Conservation (phyloP, 2,329 filamentous ascomycete species). For the Aspergillus hiratsukae region DNA sequence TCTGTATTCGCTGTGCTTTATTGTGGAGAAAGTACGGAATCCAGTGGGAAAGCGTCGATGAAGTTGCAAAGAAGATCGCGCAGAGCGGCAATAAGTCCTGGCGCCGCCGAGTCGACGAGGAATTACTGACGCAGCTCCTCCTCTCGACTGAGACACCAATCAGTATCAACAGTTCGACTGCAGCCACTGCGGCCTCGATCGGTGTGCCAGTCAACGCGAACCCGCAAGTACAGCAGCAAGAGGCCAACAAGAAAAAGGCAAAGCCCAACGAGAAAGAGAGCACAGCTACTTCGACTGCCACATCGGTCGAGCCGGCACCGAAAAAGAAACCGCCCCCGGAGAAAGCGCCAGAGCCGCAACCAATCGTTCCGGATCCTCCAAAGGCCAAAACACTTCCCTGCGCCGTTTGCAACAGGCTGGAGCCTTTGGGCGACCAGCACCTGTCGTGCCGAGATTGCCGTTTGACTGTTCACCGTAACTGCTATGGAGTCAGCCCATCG, state of each 20-base stretch:
- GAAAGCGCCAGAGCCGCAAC: conserved; percentile 53
- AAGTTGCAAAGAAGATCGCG: conserved; percentile 81
- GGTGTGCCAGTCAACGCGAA: conserved; percentile 38
- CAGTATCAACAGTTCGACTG: conserved; percentile 39
- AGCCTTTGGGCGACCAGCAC: conserved; percentile 66
- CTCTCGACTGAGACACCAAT: conserved; percentile 44
- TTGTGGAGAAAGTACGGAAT: conserved; percentile 95
- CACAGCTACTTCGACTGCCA: conserved; percentile 43
- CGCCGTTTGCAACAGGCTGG: conserved; percentile 73
- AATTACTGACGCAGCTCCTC: conserved; percentile 55
- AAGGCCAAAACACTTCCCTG: conserved; percentile 77
- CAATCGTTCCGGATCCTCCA: conserved; percentile 70
- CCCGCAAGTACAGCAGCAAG: conserved; percentile 33
- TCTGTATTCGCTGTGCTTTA: conserved; percentile 86
- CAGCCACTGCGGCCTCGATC: conserved; percentile 41
- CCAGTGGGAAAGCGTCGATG: conserved; percentile 90
- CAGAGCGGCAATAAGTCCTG: conserved; percentile 74
- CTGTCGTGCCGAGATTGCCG: conserved; percentile 82
- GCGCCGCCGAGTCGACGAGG: conserved; percentile 88
- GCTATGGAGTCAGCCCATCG: conserved; percentile 77
- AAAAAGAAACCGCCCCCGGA: conserved; percentile 60
- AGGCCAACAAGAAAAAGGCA: conserved; percentile 58
- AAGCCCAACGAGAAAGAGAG: conserved; percentile 51
- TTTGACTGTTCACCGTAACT: conserved; percentile 83
- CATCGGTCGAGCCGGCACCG: conserved; percentile 45